Base-by-base conservation (phyloP, 1,139 yeast genomes). In the Debaryomyces udenii region DNA sequence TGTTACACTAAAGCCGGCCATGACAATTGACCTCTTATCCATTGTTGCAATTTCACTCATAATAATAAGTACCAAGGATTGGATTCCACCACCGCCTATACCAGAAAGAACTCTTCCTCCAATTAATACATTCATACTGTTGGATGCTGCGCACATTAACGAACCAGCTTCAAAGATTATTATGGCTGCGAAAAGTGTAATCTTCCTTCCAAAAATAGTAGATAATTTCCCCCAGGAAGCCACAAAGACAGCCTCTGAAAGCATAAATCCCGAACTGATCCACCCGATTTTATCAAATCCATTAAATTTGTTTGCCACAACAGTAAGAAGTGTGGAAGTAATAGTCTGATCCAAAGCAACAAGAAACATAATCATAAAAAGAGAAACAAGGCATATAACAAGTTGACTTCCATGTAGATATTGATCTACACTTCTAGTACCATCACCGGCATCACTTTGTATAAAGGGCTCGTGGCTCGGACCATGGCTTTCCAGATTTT, bases 161-260 rank as follows among this genome's bases (percentile, higher is more conserved):
- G 71, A 70, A 2, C 77, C 74, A 2, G 66, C 57, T 38, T 68
- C 68, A 35, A 74, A 64, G 9, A 72, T 55, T 1, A 52, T 39
- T 17, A 74, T 54, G 7, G 74, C 64, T 6, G 53, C 50, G 38
- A 70, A 51, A 52, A 73, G 61, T 20, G 73, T 62, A 41, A 59
- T 55, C 43, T 72, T 74, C 35, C 80, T 59, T 13, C 80, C 80
- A 51, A 74, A 70, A 4, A 73, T 68, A 46, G 73, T 76, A 1
- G 78, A 68, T 38, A 64, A 53, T 42, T 66, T 66, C 6, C 74
- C 75, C 65, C 70, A 69, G 7, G 62, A 62, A 28, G 68, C 66
- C 26, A 63, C 59, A 42, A 68, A 61, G 2, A 66, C 70, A 0
- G 72, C 59, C 53, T 61, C 56, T 2, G 70, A 43, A 34, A 61